Evolutionary conservation across 2,329 filamentous ascomycete genomes (phyloP), one percentile per base, ranked within the genome.

Genomic region (Cyphellophora europaea): DNA sequence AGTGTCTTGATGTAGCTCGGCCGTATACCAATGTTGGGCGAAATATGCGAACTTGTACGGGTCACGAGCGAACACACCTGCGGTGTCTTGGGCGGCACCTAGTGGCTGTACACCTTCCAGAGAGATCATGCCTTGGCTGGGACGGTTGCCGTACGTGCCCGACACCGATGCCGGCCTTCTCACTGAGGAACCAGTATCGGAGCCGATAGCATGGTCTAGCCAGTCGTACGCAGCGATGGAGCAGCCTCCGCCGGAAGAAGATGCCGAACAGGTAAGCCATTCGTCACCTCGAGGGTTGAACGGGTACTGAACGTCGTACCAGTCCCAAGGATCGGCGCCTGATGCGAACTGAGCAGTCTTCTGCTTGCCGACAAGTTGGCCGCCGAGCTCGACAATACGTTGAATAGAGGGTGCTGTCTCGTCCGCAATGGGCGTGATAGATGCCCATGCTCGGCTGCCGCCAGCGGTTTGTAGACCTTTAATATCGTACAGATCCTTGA

Each of bases 111-210:
- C 63, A 2, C 57, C 45, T n/a, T 63, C 59, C 0, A 69, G 50
- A 0, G 44, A 45, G 3, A 67, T 59, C 3, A 64, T 49, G 0
- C 52, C 59, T 5, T 62, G 58, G 27, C 56, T 58, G 1, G 66
- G 65, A 0, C 66, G 53, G 53, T 40, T 65, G 65, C 64, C 67
- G 23, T 65, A 69, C 0, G 63, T 38, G 2, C 66, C 67, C 12
- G 62, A 54, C 1, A 56, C 50, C 0, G 52, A 53, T 2, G 65
- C 61, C 0, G 67, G 67, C 0, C 62, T 55, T 8, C 66, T 58
- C 37, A 69, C 65, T 11, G 62, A 62, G 4, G 62, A 62, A 3
- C 62, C 66, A 2, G 65, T 71, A 29, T 62, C 59, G 10, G 47
- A 53, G 2, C 59, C 59, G 29, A 62, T 53, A 5, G 57, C 53